Base-by-base conservation (phyloP, 176 grass and related monocot genomes). In the Bolboschoenus planiculmis region DNA sequence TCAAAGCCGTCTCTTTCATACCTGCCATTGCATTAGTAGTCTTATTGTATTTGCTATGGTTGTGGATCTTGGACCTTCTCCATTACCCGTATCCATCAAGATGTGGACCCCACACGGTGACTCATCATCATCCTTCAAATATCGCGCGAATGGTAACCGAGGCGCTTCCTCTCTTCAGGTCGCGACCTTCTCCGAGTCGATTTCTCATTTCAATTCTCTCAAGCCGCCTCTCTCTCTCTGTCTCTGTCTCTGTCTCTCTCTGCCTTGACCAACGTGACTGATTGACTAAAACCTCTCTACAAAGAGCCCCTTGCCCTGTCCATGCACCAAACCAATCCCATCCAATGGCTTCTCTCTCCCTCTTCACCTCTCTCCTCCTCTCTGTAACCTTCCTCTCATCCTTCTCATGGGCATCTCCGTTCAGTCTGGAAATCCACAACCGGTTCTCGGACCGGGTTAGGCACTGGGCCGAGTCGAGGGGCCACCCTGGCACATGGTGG, bases 341-440 rank as follows among this genome's bases (percentile, higher is more conserved):
- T 85, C 77, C 67, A 76, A 84, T 81, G 77, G 85, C 65, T 83
- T 76, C 67, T 53, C 26, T 82, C 56, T 90, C 81, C 63, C 86
- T 83, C 31, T 68, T 30, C 37, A 39, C 43, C 23, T 60, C 15
- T 67, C 65, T 29, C 35, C n/a, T 35, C 14, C 1, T 40, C 34
- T 0, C 2, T 20, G 37, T 77, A 5, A 39, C 72, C 83, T 29
- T 44, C 10, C 3, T 54, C 13, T 72, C 43, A 35, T 36, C 67
- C 37, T n/a, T 15, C 73, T 78, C 60, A 21, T 10, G 1, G 1
- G 21, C 20, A 24, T 48, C 81, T 14, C 81, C 77, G 31, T 76
- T 98, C 46, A 87, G 86, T 78, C 66, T 98, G 21, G 92, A 98
- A 40, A 88, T 98, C 54, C 96, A 98, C 85, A 91, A 98, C 83